phyloP scores from a whole-genome alignment of 1,284 basidiomycete species.

The Microbotryum silenes-acaulis region DNA sequence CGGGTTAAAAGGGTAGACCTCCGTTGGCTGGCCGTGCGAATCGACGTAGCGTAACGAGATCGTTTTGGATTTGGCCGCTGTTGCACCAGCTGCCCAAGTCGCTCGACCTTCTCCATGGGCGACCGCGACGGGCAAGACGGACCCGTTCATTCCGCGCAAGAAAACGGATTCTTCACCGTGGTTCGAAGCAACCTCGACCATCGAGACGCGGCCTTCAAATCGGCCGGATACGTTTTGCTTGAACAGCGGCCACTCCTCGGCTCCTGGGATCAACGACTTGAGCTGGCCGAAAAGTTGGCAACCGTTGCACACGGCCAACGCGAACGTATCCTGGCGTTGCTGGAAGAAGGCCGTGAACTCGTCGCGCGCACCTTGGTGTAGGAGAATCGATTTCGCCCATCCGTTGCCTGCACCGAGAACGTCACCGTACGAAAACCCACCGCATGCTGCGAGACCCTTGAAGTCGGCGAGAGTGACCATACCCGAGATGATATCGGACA shows the following conservation, averaged over 20 bases:
- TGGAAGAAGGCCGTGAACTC: slow-evolving; percentile 77
- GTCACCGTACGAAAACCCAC: slow-evolving; percentile 98
- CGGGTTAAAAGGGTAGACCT: slow-evolving; percentile 83
- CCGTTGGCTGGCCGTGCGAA: slow-evolving; percentile 54
- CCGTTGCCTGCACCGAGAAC: slow-evolving; percentile 95
- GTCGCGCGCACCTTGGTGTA: slow-evolving; percentile 62
- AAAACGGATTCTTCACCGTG: slow-evolving; percentile 58
- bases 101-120: slow-evolving; percentile 94
- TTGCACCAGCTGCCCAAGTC: slow-evolving; percentile 51
- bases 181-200: slow-evolving; percentile 64
- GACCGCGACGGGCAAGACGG: slow-evolving; percentile 80
- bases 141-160: slow-evolving; percentile 77
- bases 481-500: slow-evolving; percentile 88
- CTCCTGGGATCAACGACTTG: slow-evolving; percentile 77
- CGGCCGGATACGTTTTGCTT: slow-evolving; percentile 80
- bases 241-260: slow-evolving; percentile 79
- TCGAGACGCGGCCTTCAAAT: slow-evolving; percentile 79
- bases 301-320: slow-evolving; percentile 94
- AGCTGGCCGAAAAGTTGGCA: slow-evolving; percentile 94
- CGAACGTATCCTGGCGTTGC: slow-evolving; percentile 66
- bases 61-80: slow-evolving; percentile 43
- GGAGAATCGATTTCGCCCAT: slow-evolving; percentile 89
- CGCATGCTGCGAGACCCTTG: slow-evolving; percentile 86
- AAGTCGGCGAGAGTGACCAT: slow-evolving; percentile 58
- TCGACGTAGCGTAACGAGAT: slow-evolving; percentile 73